Conservation (phyloP, 345 rosid species). For the Aquilaria yunnanensis region DNA sequence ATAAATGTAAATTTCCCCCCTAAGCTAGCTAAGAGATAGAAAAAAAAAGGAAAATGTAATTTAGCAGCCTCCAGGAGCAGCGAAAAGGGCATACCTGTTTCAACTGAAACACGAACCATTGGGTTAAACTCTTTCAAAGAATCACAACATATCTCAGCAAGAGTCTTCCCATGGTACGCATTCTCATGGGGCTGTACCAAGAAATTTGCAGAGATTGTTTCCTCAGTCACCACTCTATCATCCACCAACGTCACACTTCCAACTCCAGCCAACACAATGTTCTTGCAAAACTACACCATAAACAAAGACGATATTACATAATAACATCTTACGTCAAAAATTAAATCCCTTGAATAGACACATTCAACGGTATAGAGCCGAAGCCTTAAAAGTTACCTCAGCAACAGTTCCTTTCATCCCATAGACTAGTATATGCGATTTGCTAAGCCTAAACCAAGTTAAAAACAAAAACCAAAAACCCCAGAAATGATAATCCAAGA, state of each 20-base stretch:
- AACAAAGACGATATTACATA: neutral
- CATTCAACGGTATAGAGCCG: neutral
- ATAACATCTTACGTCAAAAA: neutral
- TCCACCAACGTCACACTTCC: slow-evolving; percentile 86
- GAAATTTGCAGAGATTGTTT: slow-evolving; percentile 64
- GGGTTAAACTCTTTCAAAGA: slow-evolving; percentile 88
- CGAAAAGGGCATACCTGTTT: slow-evolving; percentile 43
- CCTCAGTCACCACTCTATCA: slow-evolving; percentile 56
- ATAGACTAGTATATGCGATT: slow-evolving; percentile 70
- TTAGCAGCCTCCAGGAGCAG: neutral
- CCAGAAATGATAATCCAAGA: neutral
- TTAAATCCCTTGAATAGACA: neutral
- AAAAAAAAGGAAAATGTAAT: too few species aligned
- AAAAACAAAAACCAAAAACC: slow-evolving; percentile 4
- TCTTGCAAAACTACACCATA: slow-evolving; percentile 80
- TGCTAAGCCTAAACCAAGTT: slow-evolving; percentile 53
- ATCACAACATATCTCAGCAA: slow-evolving; percentile 80
- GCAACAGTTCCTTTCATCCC: slow-evolving; percentile 83
- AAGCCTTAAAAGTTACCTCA: slow-evolving; percentile 42
- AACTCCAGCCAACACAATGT: slow-evolving; percentile 91
- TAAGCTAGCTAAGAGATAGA: neutral
- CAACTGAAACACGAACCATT: slow-evolving; percentile 81
- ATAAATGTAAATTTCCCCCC: neutral
- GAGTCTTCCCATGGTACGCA: slow-evolving; percentile 44
- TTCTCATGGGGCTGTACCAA: slow-evolving; percentile 62